Conservation (phyloP, 768 basidiomycete species). For the Kwoniella bestiolae region DNA sequence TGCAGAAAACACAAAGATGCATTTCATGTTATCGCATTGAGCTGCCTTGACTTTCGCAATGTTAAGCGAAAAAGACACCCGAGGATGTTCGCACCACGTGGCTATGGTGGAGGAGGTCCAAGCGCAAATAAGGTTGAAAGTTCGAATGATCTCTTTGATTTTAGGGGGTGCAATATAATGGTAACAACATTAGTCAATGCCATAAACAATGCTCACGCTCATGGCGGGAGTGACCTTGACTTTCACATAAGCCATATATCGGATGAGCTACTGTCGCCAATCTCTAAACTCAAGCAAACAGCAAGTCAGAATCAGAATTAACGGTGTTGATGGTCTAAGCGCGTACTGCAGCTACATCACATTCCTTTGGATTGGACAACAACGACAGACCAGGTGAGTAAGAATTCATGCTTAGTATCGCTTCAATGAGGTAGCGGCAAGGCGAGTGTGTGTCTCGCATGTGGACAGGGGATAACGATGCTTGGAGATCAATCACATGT, state of each 20-base stretch:
- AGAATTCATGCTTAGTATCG: no score
- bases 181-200: background rate
- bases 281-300: no score
- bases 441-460: background rate
- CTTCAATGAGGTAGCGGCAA: no score
- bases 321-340: background rate
- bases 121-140: slow-evolving; percentile 9
- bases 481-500: background rate
- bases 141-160: no score
- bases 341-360: background rate
- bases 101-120: slow-evolving; percentile 9
- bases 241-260: no score
- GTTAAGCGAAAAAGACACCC: background rate
- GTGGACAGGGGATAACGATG: background rate
- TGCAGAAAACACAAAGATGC: no score
- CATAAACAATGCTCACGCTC: background rate
- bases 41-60: no score
- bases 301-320: no score
- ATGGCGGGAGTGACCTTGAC: no score
- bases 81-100: slow-evolving; percentile 5
- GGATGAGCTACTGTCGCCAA: no score
- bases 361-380: background rate
- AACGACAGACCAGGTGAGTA: background rate
- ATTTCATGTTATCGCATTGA: background rate
- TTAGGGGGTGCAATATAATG: no score